Base-by-base conservation (phyloP, 495 filamentous ascomycete species). In the Daldinia loculata region DNA sequence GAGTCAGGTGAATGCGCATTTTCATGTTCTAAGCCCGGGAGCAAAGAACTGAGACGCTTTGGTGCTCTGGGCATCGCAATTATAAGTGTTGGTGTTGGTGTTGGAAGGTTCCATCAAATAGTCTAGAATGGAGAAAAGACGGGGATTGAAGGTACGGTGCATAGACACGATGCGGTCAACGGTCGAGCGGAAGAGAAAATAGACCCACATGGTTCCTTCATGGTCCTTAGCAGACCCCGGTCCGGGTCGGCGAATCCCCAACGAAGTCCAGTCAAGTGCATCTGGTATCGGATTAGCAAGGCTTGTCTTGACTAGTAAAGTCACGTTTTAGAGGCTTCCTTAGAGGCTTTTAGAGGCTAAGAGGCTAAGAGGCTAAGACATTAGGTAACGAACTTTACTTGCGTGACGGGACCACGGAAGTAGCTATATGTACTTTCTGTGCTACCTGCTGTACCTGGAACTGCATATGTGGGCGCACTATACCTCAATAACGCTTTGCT, bases 111-210 rank as follows among this genome's bases (percentile, higher is more conserved):
- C 56, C 66, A 66, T 66, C 26, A n/a, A 30, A 36, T 36, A 69
- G 70, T 65, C 50, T 63, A 69, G 65, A 66, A 62, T 62, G 50
- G 56, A 61, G 24, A 39, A 56, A 53, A 15, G 29, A 60, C 36
- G 52, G 53, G 64, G 56, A 19, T 60, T 43, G 17, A 56, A 52
- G 12, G 11, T 24, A 56, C 4, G 19, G 14, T 39, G 55, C 63
- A 61, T 68, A 56, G 27, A 57, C 59, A 56, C 22, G 36, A 68
- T 68, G 48, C 55, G 43, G 62, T 69, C 53, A 71, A 64, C 74
- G 74, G 74, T 75, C 75, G 75, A 76, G 72, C 75, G 75, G 75
- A 76, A 75, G 72, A 67, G 22, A 27, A 58, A 29, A 66, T 66
- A 53, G 59, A 26, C 71, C 71, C 74, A 76, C 71, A 66, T 64